Conservation (phyloP, 2,329 filamentous ascomycete species). For the Hymenoscyphus repandus region DNA sequence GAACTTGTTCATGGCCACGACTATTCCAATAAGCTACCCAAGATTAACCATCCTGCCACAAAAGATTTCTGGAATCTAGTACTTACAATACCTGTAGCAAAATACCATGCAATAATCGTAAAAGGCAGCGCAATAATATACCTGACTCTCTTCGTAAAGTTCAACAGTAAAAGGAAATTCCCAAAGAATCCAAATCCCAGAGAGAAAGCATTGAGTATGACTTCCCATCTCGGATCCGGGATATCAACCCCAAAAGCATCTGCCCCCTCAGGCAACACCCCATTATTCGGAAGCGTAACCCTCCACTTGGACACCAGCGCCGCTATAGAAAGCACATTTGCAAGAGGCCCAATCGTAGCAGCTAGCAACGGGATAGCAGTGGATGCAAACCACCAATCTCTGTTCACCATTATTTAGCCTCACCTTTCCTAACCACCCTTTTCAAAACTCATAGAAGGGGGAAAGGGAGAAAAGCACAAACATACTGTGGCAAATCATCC, state of each 20-base stretch:
- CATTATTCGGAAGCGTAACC: slow-evolving; percentile 41
- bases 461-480: not conserved
- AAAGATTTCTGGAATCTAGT: slow-evolving; percentile 46
- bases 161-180: slow-evolving; percentile 62
- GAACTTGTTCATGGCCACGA: slow-evolving; percentile 51
- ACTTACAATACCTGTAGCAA: slow-evolving; percentile 53
- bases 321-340: slow-evolving; percentile 63
- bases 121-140: slow-evolving; percentile 64
- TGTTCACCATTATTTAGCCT: slow-evolving; percentile 10
- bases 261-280: slow-evolving; percentile 37
- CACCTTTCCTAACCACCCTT: not conserved
- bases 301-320: slow-evolving; percentile 63
- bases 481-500: slow-evolving; percentile 32
- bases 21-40: slow-evolving; percentile 50
- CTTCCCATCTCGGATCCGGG: slow-evolving; percentile 55
- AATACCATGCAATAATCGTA: slow-evolving; percentile 62
- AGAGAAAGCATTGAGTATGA: slow-evolving; percentile 58
- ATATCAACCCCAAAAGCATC: slow-evolving; percentile 49
- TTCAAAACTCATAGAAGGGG: not conserved
- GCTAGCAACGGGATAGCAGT: slow-evolving; percentile 53
- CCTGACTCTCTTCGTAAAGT: slow-evolving; percentile 61
- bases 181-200: slow-evolving; percentile 60
- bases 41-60: not conserved
- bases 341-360: slow-evolving; percentile 64
- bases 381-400: slow-evolving; percentile 37